Base-by-base conservation (phyloP, 2,329 filamentous ascomycete species). In the Rosellinia necatrix region DNA sequence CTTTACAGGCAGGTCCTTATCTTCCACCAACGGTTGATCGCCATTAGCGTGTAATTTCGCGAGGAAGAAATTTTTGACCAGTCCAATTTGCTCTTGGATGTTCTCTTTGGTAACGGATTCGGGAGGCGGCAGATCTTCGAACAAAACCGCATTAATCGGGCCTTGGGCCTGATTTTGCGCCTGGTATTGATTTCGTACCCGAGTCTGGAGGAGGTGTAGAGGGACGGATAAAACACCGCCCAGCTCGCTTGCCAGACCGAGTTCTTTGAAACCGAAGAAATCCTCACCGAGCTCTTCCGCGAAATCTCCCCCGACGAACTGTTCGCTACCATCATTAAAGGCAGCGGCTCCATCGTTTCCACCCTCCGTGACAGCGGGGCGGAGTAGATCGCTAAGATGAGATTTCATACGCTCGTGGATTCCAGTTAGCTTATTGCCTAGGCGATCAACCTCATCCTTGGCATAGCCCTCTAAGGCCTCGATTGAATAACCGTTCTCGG, bases 271-370 rank as follows among this genome's bases (percentile, higher is more conserved):
- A 24, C 94, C 94, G 69, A 99, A 99, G 82, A 97, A 99, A 75
- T 99, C 94, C 77, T 99, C 94, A 59, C 92, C 93, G 10, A 99
- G 89, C 66, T 99, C 94, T 71, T 97, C 94, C 0, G 94, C 94
- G 71, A 99, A 99, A 73, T 99, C 94, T 59, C 94, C 94, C 41
- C 90, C 91, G 43, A 97, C 87, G 66, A 97, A 99, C 70, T 97
- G 94, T 62, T 99, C 94, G 72, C 92, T 96, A 62, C 92, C 93
- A 67, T 99, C 94, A 60, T 96, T 91, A 80, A 99, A 99, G 6
- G 92, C 90, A 53, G 89, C 90, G 4, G 88, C 92, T 5, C 69
- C 94, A 69, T 97, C 94, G 27, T 85, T 83, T 30, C 89, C 89
- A 40, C 83, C 86, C 66, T 96, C 90, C 35, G 86, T 83, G 49